Base-by-base conservation (phyloP, 202 grass and related monocot genomes). In the Hordeum pubiflorum region DNA sequence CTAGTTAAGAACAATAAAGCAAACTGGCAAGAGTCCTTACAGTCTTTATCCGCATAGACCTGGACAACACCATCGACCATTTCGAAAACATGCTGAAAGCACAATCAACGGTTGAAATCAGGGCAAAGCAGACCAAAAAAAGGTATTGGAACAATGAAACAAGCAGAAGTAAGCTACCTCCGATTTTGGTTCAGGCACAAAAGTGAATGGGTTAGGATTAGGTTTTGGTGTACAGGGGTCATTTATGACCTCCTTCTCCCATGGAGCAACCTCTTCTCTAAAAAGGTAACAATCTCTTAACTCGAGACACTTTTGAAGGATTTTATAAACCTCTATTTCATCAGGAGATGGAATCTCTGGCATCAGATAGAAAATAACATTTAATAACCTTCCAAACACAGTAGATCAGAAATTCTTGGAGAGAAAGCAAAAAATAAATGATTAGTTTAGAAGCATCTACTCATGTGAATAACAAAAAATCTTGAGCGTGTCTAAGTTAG, bases 171-270 rank as follows among this genome's bases (percentile, higher is more conserved):
- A 82, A 60, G 63, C 66, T 82, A 99, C 96, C 83, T 91, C 79
- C 31, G 92, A 86, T 87, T 95, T 99, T 63, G 82, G 80, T 87
- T 93, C 87, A 85, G 85, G 85, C 29, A 84, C 63, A 85, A 95
- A 95, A 31, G 74, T 79, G 73, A 99, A 99, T 15, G 96, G 90
- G 39, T 91, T 95, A 83, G 92, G 90, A 75, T 98, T 91, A 86
- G 92, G 92, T 82, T 95, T 99, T 79, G 96, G 96, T 67, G 96
- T 99, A 86, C 90, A 85, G 24, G 96, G 96, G 58, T 99, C 96
- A 85, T 88, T 99, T 89, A 99, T 99, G 39, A 91, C 78, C 77
- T 99, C 96, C 83, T 96, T 99, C 70, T 95, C 96, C 96, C 96
- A 99, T 66, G 96, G 92, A 85, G 90, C 88, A 68, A 93, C 68